A percentile compares a stretch with the other conserved stretches of the same genome.
Evolutionary conservation across 352 stramenopile genomes (phyloP).

Genomic region (Phytopythium aichiense): DNA sequence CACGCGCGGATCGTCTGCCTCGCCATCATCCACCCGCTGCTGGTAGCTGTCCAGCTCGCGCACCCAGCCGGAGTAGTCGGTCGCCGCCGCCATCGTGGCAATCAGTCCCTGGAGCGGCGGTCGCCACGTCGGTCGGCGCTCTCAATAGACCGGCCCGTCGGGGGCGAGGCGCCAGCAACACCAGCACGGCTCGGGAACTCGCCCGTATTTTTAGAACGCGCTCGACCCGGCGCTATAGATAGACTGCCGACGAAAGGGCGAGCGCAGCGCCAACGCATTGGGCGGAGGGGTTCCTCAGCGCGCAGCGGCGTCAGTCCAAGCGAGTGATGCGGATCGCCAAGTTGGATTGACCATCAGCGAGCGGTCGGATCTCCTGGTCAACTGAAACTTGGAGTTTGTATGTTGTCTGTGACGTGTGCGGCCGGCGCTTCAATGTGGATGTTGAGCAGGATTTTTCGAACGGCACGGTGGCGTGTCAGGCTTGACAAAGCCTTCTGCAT

Average conservation of each 20-base stretch:
- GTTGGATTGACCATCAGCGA: too few species aligned
- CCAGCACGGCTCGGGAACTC: background rate
- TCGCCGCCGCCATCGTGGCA: conserved; percentile 20
- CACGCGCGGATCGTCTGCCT: conserved; percentile 27
- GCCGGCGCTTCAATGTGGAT: too few species aligned
- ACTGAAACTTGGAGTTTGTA: too few species aligned
- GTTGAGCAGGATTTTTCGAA: background rate
- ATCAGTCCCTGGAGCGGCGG: background rate
- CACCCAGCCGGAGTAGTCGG: conserved; percentile 50
- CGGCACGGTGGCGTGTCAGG: background rate
- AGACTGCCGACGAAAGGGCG: background rate
- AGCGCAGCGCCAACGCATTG: background rate
- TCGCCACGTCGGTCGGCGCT: background rate
- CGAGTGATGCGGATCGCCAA: too few species aligned
- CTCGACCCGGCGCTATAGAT: background rate
- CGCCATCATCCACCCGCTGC: conserved; percentile 19
- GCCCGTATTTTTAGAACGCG: background rate
- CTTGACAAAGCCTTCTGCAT: background rate
- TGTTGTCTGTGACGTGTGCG: too few species aligned
- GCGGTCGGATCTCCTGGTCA: too few species aligned
- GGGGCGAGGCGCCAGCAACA: background rate
- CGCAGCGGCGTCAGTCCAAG: too few species aligned
- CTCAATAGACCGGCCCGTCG: background rate
- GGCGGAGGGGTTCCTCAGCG: too few species aligned
- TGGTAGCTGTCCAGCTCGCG: conserved; percentile 56